Evolutionary conservation across 2,329 filamentous ascomycete genomes (phyloP).

Genomic region (Trichoderma endophyticum): DNA sequence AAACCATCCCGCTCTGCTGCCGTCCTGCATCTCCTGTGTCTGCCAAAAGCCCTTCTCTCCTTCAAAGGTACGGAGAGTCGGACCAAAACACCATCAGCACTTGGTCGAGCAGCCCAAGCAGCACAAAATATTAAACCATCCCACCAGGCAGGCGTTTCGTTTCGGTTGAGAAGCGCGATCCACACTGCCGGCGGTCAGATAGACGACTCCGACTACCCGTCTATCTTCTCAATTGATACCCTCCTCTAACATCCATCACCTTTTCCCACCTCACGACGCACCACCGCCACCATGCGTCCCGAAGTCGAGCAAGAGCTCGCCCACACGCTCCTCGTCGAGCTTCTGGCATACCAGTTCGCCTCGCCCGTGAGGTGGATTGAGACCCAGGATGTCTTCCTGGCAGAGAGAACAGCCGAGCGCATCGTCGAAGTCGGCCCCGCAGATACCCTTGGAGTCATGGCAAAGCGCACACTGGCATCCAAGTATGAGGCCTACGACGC

Average conservation of each 20-base stretch:
- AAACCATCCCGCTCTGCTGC: conserved; percentile 17
- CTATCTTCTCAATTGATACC: conserved; percentile 6
- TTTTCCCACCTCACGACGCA: conserved; percentile 21
- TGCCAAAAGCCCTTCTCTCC: not conserved
- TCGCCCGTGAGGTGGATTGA: conserved; percentile 99
- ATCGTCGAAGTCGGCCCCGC: conserved; percentile 97
- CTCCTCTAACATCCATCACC: not conserved
- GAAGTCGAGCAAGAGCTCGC: conserved; percentile 99
- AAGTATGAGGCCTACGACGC: conserved; percentile 99
- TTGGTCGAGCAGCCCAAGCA: conserved; percentile 9
- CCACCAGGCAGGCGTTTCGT: not conserved
- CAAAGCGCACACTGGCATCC: conserved; percentile 87
- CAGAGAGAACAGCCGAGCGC: conserved; percentile 90
- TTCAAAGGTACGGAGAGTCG: conserved; percentile 25
- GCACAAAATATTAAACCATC: not conserved
- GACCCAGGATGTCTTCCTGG: conserved; percentile 98
- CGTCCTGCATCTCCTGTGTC: not conserved
- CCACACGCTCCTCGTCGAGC: conserved; percentile 96
- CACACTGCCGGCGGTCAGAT: conserved; percentile 4
- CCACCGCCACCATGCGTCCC: conserved; percentile 73
- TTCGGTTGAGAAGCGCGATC: not conserved
- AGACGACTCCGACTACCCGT: not conserved
- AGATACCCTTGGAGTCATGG: conserved; percentile 96
- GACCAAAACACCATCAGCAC: conserved; percentile 7
- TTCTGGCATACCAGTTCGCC: conserved; percentile 98